Evolutionary conservation across 1,284 basidiomycete species (phyloP).

Genomic region (Leucoagaricus sp.): DNA sequence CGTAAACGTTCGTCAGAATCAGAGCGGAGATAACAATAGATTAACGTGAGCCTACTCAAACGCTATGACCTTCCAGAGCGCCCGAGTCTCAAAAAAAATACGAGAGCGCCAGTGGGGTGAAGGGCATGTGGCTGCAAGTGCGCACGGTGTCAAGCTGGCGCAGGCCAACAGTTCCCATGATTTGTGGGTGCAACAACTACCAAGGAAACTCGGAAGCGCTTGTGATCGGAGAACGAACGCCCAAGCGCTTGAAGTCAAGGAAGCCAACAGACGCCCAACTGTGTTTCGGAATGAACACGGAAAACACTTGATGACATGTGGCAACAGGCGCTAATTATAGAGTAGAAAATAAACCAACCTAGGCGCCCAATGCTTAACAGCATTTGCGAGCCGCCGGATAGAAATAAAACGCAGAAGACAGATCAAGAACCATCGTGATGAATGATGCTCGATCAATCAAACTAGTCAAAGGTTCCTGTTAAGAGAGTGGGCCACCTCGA

Average conservation of each 20-base stretch:
- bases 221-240: not conserved
- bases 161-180: too few species aligned
- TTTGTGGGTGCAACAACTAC: not conserved
- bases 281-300: constrained; percentile 4
- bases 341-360: too few species aligned
- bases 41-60: too few species aligned
- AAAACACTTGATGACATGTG: not conserved
- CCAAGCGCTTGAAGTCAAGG: not conserved
- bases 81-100: too few species aligned
- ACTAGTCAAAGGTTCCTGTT: not conserved
- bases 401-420: not conserved
- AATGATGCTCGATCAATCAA: not conserved
- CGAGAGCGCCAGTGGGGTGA: not conserved
- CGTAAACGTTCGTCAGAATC: too few species aligned
- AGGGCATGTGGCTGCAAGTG: not conserved
- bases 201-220: not conserved
- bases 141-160: not conserved
- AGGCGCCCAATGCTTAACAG: not conserved
- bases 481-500: not conserved
- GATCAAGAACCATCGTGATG: not conserved
- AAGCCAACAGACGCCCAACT: not conserved
- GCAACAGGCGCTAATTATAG: too few species aligned
- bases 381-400: not conserved
- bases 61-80: too few species aligned
- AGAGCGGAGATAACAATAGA: too few species aligned